These are phyloP conservation scores for Colletotrichum spaethianum DNA, from an alignment of 2,329 filamentous ascomycete species.

Conservation along the genomic window DNA sequence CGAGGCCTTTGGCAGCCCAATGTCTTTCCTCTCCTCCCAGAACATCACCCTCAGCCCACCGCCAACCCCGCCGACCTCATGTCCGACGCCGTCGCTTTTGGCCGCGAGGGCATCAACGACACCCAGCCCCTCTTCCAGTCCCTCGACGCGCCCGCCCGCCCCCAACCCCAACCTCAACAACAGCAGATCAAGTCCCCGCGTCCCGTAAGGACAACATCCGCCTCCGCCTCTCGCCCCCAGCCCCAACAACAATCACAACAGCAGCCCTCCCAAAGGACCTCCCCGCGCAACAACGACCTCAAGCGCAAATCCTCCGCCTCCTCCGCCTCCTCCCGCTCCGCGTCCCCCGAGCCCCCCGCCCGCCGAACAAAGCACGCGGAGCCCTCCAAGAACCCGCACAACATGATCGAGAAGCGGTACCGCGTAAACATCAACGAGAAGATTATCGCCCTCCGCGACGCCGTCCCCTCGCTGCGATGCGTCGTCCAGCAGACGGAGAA, in stretches of 20 bases:
- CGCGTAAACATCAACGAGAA: constrained; percentile 88
- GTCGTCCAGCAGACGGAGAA: constrained; percentile 50
- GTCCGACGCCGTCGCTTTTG: constrained; percentile 44
- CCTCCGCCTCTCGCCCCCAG: constrained; percentile 7
- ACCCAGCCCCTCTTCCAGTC: constrained; percentile 47
- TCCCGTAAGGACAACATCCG: constrained; percentile 12
- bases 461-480: constrained; percentile 67
- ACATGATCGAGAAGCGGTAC: constrained; percentile 89
- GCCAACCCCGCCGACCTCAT: constrained; percentile 53
- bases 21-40: constrained; percentile 46
- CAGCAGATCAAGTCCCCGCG: constrained; percentile 10
- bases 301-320: constrained; percentile 52
- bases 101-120: constrained; percentile 45
- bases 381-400: constrained; percentile 84
- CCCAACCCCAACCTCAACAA: constrained; percentile 10
- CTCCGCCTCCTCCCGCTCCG: constrained; percentile 48
- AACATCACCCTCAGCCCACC: constrained; percentile 49
- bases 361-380: constrained; percentile 49
- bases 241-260: constrained; percentile 4
- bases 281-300: constrained; percentile 45
- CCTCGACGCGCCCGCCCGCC: constrained; percentile 20
- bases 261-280: constrained; percentile 20
- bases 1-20: constrained; percentile 49
- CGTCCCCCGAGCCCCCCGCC: constrained; percentile 58
- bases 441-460: constrained; percentile 81